A percentile compares a stretch with the other conserved stretches of the same genome.
Evolutionary conservation across 2,329 filamentous ascomycete genomes (phyloP).

Genomic region (Nemania diffusa): DNA sequence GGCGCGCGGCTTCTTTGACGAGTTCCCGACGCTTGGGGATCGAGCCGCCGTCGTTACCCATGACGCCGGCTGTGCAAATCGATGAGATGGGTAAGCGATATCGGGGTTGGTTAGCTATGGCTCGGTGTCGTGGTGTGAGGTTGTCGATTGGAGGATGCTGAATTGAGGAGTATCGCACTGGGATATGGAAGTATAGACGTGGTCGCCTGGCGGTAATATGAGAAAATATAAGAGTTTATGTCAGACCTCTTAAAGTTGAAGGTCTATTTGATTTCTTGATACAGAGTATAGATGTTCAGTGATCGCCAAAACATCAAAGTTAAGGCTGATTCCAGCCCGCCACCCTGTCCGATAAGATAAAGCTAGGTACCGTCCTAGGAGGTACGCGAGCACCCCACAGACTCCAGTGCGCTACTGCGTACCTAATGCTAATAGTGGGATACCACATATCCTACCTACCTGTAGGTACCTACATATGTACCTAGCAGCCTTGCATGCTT

Average conservation of each 20-base stretch:
- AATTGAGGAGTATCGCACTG: neutral
- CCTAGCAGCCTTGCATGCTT: neutral
- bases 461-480: too few species aligned
- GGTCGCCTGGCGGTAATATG: too few species aligned
- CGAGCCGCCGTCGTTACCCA: conserved; percentile 98
- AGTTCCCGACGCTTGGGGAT: conserved; percentile 96
- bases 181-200: neutral
- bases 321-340: neutral
- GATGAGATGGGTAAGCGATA: neutral
- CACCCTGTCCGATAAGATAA: conserved; percentile 40
- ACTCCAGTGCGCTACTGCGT: neutral
- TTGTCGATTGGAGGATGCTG: neutral
- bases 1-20: conserved; percentile 89
- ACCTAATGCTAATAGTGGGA: neutral
- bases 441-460: too few species aligned
- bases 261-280: too few species aligned
- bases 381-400: neutral
- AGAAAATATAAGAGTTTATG: too few species aligned
- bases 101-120: neutral
- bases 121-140: neutral
- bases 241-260: too few species aligned
- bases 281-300: neutral
- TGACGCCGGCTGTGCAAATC: conserved; percentile 50
- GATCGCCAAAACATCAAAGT: neutral
- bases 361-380: conserved; percentile 16